A percentile compares a stretch with the other conserved stretches of the same genome.
phyloP scores from a whole-genome alignment of 768 basidiomycete species.

The Boletales sp. region DNA sequence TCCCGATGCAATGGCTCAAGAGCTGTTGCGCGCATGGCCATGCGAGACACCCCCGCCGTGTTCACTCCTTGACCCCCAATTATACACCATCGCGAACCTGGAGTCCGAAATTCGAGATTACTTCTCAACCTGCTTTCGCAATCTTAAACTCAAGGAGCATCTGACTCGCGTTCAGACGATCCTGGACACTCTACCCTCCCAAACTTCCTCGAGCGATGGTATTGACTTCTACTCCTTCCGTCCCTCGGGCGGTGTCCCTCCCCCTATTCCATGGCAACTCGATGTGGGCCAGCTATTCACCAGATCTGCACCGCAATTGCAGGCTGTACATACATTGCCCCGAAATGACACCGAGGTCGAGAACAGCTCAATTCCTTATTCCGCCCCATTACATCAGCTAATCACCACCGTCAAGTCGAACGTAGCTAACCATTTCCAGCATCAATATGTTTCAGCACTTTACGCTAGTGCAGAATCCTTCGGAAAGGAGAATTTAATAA shows the following conservation, averaged over 20 bases:
- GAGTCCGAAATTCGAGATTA: not conserved
- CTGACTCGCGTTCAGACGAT: slow-evolving; percentile 10
- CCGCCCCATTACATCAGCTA: not conserved
- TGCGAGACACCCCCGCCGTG: not conserved
- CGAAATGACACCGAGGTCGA: not conserved
- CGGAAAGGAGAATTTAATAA: slow-evolving; percentile 1
- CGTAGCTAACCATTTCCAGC: slow-evolving; percentile 1
- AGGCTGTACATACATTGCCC: not conserved
- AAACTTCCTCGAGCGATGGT: not conserved
- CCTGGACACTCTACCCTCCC: not conserved
- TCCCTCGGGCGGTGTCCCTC: not conserved
- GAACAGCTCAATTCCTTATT: not conserved
- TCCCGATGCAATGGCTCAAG: not conserved
- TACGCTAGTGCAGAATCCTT: slow-evolving; percentile 4
- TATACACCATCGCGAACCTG: slow-evolving; percentile 1
- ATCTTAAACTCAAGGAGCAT: slow-evolving; percentile 8
- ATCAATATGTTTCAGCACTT: slow-evolving; percentile 5
- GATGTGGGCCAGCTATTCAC: not conserved
- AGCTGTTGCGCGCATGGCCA: slow-evolving; percentile 15
- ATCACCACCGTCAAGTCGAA: not conserved
- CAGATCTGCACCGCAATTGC: not conserved
- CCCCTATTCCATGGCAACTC: not conserved
- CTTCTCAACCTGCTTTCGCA: slow-evolving; percentile 16
- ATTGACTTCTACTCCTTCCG: not conserved
- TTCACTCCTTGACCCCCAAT: not conserved